Percentiles rank a stretch among this genome's conserved stretches.
Conservation (phyloP, 371 early-diverging fungal species). For the Apophysomyces variabilis region DNA sequence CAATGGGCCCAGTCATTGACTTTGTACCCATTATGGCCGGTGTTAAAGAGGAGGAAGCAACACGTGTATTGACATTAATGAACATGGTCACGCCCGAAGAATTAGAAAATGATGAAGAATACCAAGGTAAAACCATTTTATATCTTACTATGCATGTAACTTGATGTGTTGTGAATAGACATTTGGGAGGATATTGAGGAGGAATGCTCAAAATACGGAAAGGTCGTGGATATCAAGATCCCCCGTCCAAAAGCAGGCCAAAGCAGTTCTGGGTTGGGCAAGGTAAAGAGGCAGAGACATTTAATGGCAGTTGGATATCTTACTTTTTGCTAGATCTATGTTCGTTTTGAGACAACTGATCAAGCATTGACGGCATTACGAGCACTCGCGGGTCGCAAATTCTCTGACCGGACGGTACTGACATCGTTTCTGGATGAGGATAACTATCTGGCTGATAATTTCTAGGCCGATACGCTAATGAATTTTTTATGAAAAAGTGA, state of each 20-base stretch:
- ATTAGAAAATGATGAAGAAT: conserved; percentile 87
- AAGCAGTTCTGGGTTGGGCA: conserved; percentile 78
- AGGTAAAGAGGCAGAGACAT: conserved; percentile 53
- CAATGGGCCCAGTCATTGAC: conserved; percentile 19
- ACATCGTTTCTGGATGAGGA: conserved; percentile 83
- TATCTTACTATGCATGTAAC: neutral
- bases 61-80: conserved; percentile 83
- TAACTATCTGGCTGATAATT: conserved; percentile 65
- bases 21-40: conserved; percentile 24
- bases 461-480: conserved; percentile 38
- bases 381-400: conserved; percentile 93
- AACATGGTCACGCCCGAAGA: conserved; percentile 96
- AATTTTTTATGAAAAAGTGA: conserved; percentile 8
- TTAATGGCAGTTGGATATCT: neutral
- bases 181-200: conserved; percentile 91
- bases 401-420: conserved; percentile 92
- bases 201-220: conserved; percentile 90
- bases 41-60: conserved; percentile 67
- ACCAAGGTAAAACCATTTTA: conserved; percentile 63
- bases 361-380: conserved; percentile 73
- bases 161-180: conserved; percentile 53
- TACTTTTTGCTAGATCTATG: conserved; percentile 72
- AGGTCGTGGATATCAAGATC: conserved; percentile 79
- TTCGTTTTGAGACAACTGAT: conserved; percentile 68
- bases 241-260: conserved; percentile 76